phyloP scores from a whole-genome alignment of 2,329 filamentous ascomycete genomes.

The Fusarium sp. region DNA sequence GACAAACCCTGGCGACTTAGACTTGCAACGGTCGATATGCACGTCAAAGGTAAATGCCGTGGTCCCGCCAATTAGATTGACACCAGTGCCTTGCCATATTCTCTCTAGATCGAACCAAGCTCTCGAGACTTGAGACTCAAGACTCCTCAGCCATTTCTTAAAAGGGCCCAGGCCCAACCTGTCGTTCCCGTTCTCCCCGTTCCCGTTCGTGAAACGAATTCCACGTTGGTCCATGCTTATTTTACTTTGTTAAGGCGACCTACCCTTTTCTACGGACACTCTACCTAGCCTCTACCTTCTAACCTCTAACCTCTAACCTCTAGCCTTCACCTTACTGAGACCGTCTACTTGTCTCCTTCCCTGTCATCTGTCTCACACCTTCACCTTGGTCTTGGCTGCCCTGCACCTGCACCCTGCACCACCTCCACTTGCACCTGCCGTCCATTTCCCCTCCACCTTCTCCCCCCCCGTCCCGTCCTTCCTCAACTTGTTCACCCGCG shows the following conservation, averaged over 20 bases:
- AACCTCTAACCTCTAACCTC: constrained; percentile 9
- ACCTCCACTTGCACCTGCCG: constrained; percentile 2
- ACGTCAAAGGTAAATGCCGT: constrained; percentile 37
- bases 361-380: not conserved
- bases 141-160: constrained; percentile 30
- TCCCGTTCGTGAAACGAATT: constrained; percentile 36
- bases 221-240: constrained; percentile 10
- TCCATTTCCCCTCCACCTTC: constrained; percentile 15
- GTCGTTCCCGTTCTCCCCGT: not conserved
- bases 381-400: too few species aligned
- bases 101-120: constrained; percentile 14
- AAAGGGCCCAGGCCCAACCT: constrained; percentile 41
- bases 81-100: constrained; percentile 28
- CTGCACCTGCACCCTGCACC: too few species aligned
- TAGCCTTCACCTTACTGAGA: constrained; percentile 1
- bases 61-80: constrained; percentile 12
- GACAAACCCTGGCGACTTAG: constrained; percentile 23
- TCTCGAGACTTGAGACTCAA: not conserved
- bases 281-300: too few species aligned
- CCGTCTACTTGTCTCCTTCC: not conserved
- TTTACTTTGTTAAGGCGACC: constrained; percentile 24
- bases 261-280: constrained; percentile 9
- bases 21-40: constrained; percentile 27
- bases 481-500: constrained; percentile 13
- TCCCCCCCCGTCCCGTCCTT: constrained; percentile 11